Evolutionary conservation across 2,329 filamentous ascomycete genomes (phyloP), one percentile per base, ranked within the genome.

Genomic region (Tympanopsis confertula): DNA sequence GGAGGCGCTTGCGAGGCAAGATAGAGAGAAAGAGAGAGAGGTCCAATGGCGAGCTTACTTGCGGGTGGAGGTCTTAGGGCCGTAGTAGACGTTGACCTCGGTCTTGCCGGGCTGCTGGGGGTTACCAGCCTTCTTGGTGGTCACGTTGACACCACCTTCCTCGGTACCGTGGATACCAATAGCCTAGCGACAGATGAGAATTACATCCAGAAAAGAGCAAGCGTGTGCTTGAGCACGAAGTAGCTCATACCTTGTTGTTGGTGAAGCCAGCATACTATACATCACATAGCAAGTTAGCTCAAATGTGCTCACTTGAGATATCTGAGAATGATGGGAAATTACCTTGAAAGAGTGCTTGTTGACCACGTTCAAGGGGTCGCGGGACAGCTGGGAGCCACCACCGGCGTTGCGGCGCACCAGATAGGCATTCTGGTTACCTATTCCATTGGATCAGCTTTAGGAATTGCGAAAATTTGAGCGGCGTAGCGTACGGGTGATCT

Each of bases 271-370:
- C 85, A 66, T 94, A 77, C 86, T 93, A 59, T 45, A 46, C 39
- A 60, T 48, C 66, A 91, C 86, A 81, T 94, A 96, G 71, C 86
- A 83, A 54, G 75, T 80, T 73, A 93, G 82, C 68, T 81, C n/a
- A n/a, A n/a, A n/a, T n/a, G n/a, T n/a, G n/a, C n/a, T n/a, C n/a
- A n/a, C n/a, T n/a, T n/a, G n/a, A n/a, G n/a, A n/a, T n/a, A n/a
- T n/a, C n/a, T n/a, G n/a, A n/a, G n/a, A n/a, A n/a, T n/a, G n/a
- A n/a, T n/a, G 5, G n/a, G n/a, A n/a, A n/a, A 60, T 48, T 66
- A 91, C 86, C 81, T 94, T 96, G 71, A 86, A 83, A 54, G 75
- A 80, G 74, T 94, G 82, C 68, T 81, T 71, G 82, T 95, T 96
- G 63, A 69, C 74, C 66, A 96, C 68, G 78, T 96, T 98, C 52